Evolutionary conservation across 352 stramenopile genomes (phyloP).

Genomic region (Globisporangium nunn): DNA sequence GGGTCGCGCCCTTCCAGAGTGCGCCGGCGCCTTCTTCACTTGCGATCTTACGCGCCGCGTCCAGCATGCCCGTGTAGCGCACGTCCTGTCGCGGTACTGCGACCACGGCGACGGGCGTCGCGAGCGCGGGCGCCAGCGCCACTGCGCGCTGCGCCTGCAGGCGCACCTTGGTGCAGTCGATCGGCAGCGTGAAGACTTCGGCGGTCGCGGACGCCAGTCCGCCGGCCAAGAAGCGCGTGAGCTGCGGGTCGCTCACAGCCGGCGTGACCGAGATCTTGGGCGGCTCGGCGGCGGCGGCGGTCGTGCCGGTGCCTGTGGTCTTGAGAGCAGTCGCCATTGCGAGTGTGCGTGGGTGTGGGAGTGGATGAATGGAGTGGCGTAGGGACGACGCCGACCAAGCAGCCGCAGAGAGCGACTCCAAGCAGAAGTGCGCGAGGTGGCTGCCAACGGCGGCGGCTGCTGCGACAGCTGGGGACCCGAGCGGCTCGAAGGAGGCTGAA

Average conservation of each 20-base stretch:
- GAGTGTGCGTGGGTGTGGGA: background rate
- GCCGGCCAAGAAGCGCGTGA: conserved; percentile 63
- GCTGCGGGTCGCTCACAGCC: conserved; percentile 32
- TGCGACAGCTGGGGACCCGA: too few relatives aligned
- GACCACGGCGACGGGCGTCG: conserved; percentile 18
- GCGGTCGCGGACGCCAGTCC: conserved; percentile 60
- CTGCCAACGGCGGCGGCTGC: too few relatives aligned
- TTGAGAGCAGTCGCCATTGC: conserved; percentile 26
- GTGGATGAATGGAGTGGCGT: too few relatives aligned
- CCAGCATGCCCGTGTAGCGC: conserved; percentile 74
- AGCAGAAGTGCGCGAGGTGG: too few relatives aligned
- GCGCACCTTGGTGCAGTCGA: conserved; percentile 84
- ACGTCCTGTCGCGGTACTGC: conserved; percentile 12
- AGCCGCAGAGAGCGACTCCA: too few relatives aligned
- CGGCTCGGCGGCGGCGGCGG: conserved; percentile 11
- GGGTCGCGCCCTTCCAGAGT: conserved; percentile 73
- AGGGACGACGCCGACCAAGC: background rate
- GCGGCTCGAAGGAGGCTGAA: too few relatives aligned
- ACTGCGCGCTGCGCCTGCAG: conserved; percentile 64
- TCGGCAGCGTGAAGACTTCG: conserved; percentile 76
- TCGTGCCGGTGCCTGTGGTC: conserved; percentile 2
- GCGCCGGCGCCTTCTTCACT: conserved; percentile 50
- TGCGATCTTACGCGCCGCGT: conserved; percentile 59
- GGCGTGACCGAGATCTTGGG: conserved; percentile 21
- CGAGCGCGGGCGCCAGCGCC: conserved; percentile 13